Evolutionary conservation across 495 filamentous ascomycete genomes (phyloP), one percentile per base, ranked within the genome.

Genomic region (Talaromyces ruber): DNA sequence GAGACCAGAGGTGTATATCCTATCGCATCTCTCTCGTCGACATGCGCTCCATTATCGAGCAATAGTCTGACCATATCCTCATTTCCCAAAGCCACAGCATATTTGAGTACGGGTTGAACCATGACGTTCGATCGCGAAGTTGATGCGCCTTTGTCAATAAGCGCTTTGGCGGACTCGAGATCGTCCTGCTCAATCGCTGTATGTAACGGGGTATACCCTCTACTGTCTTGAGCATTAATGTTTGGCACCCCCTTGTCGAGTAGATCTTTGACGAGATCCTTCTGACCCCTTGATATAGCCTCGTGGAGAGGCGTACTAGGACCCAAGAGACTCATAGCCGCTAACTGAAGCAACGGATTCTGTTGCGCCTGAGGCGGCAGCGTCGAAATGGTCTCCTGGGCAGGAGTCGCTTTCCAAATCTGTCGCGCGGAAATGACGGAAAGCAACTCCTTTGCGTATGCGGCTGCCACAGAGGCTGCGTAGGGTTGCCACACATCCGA

Each of bases 361-460:
- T 50, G 51, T 54, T 54, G 51, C 12, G 51, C 21, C 28, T 24
- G 51, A 26, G 51, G 22, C 8, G n/a, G 51, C 6, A 28, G 51
- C n/a, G 22, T 25, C 12, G 21, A 11, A 16, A 54, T 28, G 7
- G 51, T 26, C 30, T 55, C 61, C 25, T 60, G 9, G 34, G 26
- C 21, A 59, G 61, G 11, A 59, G 61, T 18, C 24, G 61, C 25
- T 60, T 63, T 30, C 26, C 53, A 58, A 16, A 34, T 58, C 18
- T 43, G 30, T 34, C 30, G 56, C 14, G 30, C 45, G 9, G 51
- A 32, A 21, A 64, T 66, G 34, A 64, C 60, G 59, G 55, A 70
- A 12, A 76, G 62, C 16, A 77, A 60, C 54, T 70, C 60, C 29
- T 65, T 64, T 18, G 73, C 70, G 65, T 71, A 77, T 16, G 72